A percentile compares a stretch with the other conserved stretches of the same genome.
Evolutionary conservation across 495 filamentous ascomycete genomes (phyloP).

Genomic region (Podospora anserina): DNA sequence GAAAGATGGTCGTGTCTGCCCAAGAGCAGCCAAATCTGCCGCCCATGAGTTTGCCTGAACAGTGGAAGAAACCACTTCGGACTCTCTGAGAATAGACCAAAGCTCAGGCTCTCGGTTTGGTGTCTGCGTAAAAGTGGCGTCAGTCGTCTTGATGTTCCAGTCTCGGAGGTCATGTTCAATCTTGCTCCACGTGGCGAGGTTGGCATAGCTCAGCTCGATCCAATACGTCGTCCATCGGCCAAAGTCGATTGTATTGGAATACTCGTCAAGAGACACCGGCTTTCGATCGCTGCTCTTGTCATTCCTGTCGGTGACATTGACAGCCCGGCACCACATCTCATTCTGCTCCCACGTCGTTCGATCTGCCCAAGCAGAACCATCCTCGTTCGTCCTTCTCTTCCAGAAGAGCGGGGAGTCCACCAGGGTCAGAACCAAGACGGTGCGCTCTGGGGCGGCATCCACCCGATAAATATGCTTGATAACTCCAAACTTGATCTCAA

Average conservation of each 20-base stretch:
- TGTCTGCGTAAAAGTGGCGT: slow-evolving; percentile 30
- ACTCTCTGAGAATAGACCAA: slow-evolving; percentile 58
- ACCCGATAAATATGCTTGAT: slow-evolving; percentile 55
- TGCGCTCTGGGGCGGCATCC: slow-evolving; percentile 29
- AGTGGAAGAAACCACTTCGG: not conserved
- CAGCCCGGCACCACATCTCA: slow-evolving; percentile 74
- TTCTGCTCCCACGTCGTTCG: slow-evolving; percentile 58
- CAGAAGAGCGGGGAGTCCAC: slow-evolving; percentile 64
- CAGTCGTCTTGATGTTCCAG: slow-evolving; percentile 61
- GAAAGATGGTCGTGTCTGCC: slow-evolving; percentile 35
- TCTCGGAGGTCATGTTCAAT: slow-evolving; percentile 61
- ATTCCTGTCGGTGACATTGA: slow-evolving; percentile 54
- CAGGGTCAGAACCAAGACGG: slow-evolving; percentile 57
- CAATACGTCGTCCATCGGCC: slow-evolving; percentile 73
- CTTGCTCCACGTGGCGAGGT: slow-evolving; percentile 32
- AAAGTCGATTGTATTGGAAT: slow-evolving; percentile 65
- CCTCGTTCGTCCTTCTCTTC: slow-evolving; percentile 46
- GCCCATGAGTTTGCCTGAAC: slow-evolving; percentile 1
- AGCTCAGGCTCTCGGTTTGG: slow-evolving; percentile 30
- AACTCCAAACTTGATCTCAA: slow-evolving; percentile 64
- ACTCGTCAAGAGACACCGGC: slow-evolving; percentile 54
- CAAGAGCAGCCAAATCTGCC: slow-evolving; percentile 29
- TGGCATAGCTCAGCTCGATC: slow-evolving; percentile 45
- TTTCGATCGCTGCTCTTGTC: slow-evolving; percentile 38
- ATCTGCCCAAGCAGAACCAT: slow-evolving; percentile 42